Evolutionary conservation across 345 rosid genomes (phyloP).

Genomic region (Hibiscus syriacus): DNA sequence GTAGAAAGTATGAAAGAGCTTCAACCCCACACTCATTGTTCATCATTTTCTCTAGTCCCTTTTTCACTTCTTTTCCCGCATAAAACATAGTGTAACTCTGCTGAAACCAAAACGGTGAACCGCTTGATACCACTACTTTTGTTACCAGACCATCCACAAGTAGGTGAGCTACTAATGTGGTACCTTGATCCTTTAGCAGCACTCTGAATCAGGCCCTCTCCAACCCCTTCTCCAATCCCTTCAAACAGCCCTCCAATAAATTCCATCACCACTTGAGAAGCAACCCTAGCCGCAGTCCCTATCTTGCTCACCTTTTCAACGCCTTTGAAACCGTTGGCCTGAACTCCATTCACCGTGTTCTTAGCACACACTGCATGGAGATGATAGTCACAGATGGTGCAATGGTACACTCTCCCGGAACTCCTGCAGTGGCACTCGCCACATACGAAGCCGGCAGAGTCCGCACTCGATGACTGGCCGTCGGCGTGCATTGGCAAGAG

Average conservation of each 20-base stretch:
- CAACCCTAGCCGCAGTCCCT: constrained; percentile 51
- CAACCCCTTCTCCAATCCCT: constrained; percentile 78
- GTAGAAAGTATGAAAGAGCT: no score
- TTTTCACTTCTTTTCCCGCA: no score
- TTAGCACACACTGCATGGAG: constrained; percentile 85
- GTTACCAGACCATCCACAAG: no score
- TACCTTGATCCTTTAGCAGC: no score
- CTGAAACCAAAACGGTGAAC: no score
- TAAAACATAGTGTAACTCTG: no score
- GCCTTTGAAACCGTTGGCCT: constrained; percentile 43
- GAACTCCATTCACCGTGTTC: constrained; percentile 61
- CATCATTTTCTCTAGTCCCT: no score
- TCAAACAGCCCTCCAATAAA: constrained; percentile 69
- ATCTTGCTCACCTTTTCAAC: constrained; percentile 42
- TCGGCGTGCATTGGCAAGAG: constrained; percentile 28
- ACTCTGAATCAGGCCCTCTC: no score
- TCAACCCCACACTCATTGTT: no score
- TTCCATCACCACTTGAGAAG: constrained; percentile 52
- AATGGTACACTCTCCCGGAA: constrained; percentile 59
- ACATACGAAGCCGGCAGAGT: no score
- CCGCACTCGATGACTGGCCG: constrained; percentile 34
- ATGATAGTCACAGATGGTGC: constrained; percentile 64
- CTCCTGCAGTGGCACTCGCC: constrained; percentile 60
- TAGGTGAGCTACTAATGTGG: no score
- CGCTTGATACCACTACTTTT: no score